A percentile compares a stretch with the other conserved stretches of the same genome.
These are phyloP conservation scores for Epichloe baconii DNA, from an alignment of 2,329 filamentous ascomycete species.

Conservation along the genomic window DNA sequence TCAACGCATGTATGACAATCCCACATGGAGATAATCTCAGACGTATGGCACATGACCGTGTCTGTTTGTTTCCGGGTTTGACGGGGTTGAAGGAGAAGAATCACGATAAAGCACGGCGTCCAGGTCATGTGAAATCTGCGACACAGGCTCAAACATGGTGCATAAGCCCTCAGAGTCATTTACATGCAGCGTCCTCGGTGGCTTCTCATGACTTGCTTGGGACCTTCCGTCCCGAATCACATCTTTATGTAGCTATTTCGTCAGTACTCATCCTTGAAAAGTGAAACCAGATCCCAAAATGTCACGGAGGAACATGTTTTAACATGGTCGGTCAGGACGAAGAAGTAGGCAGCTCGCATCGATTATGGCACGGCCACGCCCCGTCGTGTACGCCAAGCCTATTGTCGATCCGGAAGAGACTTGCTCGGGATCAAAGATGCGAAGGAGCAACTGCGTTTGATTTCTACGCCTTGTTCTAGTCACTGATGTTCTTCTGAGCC, in stretches of 20 bases:
- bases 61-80: too few relatives aligned
- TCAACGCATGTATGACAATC: too few relatives aligned
- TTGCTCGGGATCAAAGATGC: neutral
- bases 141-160: neutral
- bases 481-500: slow-evolving; percentile 8
- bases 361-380: neutral
- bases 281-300: too few relatives aligned
- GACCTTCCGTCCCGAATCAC: too few relatives aligned
- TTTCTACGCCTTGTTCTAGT: neutral
- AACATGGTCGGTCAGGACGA: neutral
- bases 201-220: neutral
- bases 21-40: too few relatives aligned
- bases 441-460: neutral
- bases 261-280: too few relatives aligned
- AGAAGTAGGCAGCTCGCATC: neutral
- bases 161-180: neutral
- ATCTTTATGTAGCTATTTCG: too few relatives aligned
- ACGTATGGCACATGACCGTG: too few relatives aligned
- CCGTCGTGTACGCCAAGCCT: neutral
- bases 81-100: too few relatives aligned
- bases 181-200: neutral
- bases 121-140: neutral
- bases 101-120: neutral
- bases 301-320: neutral
- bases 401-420: neutral